Evolutionary conservation across 495 filamentous ascomycete species (phyloP).

Genomic region (Hypomontagnella monticulosa): DNA sequence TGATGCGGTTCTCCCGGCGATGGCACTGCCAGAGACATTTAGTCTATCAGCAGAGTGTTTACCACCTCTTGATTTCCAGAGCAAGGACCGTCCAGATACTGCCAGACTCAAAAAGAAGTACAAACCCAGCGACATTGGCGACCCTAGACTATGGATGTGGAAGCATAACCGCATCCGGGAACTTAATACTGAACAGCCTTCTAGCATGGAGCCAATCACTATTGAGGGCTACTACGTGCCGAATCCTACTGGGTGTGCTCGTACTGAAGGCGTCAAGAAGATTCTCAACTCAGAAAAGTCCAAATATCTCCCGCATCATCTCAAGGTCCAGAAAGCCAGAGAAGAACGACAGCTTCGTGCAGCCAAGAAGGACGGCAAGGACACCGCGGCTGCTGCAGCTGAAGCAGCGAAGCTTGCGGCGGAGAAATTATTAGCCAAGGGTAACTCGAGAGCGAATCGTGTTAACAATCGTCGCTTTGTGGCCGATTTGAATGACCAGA

Average conservation of each 20-base stretch:
- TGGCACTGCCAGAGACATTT: conserved; percentile 38
- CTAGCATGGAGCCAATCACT: conserved; percentile 54
- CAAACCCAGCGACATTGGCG: conserved; percentile 64
- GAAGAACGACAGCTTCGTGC: conserved; percentile 86
- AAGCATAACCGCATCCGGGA: conserved; percentile 88
- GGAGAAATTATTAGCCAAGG: conserved; percentile 79
- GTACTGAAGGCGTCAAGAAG: conserved; percentile 92
- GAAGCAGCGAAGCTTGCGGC: conserved; percentile 79
- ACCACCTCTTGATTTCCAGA: conserved; percentile 49
- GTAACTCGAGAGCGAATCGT: conserved; percentile 84
- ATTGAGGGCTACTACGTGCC: conserved; percentile 93
- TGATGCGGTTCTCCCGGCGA: conserved; percentile 42
- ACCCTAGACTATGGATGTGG: conserved; percentile 85
- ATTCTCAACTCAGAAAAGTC: conserved; percentile 97
- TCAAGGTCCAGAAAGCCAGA: conserved; percentile 89
- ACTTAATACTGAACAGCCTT: conserved; percentile 67
- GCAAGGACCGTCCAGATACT: conserved; percentile 80
- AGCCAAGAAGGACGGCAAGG: conserved; percentile 71
- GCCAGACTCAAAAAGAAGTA: conserved; percentile 85
- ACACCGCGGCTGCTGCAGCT: conserved; percentile 69
- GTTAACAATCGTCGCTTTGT: conserved; percentile 94
- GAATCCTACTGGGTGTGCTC: conserved; percentile 82
- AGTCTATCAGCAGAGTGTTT: conserved; percentile 39
- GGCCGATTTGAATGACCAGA: conserved; percentile 93
- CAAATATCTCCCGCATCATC: conserved; percentile 96